Evolutionary conservation across 2,329 filamentous ascomycete species (phyloP).

Genomic region (Calycina marina): DNA sequence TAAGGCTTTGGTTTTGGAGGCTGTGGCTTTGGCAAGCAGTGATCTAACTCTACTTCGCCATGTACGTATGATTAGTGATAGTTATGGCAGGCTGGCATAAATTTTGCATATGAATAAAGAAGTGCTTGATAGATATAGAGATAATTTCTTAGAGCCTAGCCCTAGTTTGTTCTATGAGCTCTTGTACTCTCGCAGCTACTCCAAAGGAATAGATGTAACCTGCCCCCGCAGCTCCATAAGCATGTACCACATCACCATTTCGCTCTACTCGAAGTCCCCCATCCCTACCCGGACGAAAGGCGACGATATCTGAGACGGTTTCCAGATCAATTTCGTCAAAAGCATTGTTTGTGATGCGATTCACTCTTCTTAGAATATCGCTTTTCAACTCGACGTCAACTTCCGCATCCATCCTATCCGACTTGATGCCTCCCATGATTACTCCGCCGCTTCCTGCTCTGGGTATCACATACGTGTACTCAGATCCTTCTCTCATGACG

Average conservation of each 20-base stretch:
- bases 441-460: slow-evolving; percentile 12
- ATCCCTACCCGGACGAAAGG: slow-evolving; percentile 16
- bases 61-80: too few relatives aligned
- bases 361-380: slow-evolving; percentile 15
- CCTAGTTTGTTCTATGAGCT: slow-evolving; percentile 6
- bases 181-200: slow-evolving; percentile 11
- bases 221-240: slow-evolving; percentile 15
- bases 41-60: too few relatives aligned
- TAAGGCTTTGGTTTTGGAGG: too few relatives aligned
- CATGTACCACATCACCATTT: slow-evolving; percentile 14
- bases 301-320: slow-evolving; percentile 13
- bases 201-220: slow-evolving; percentile 20
- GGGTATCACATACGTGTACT: slow-evolving; percentile 18
- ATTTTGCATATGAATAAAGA: too few relatives aligned
- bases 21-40: too few relatives aligned
- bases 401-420: slow-evolving; percentile 13
- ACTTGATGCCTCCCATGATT: slow-evolving; percentile 16
- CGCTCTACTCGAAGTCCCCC: slow-evolving; percentile 15
- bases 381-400: slow-evolving; percentile 12
- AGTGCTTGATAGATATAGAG: too few relatives aligned
- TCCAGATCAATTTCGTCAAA: slow-evolving; percentile 12
- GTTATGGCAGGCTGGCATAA: too few relatives aligned
- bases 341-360: slow-evolving; percentile 12
- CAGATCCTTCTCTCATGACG: slow-evolving; percentile 14
- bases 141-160: slow-evolving; percentile 7